A percentile compares a stretch with the other conserved stretches of the same genome.
phyloP scores from a whole-genome alignment of 2,329 filamentous ascomycete species.

The Rhinocladiella similis region DNA sequence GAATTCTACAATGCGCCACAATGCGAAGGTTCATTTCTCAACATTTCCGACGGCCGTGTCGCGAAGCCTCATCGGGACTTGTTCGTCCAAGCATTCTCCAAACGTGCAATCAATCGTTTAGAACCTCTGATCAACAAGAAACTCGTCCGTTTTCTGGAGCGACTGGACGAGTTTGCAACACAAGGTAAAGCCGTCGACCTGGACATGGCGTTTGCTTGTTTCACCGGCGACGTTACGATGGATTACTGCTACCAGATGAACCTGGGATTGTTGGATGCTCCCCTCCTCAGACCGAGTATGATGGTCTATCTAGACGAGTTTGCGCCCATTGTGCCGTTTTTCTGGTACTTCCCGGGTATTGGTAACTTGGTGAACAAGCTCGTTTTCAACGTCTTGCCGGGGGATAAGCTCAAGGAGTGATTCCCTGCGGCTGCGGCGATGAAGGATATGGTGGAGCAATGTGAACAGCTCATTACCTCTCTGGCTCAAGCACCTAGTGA shows the following conservation, averaged over 20 bases:
- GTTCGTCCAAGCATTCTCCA: conserved; percentile 36
- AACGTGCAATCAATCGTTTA: conserved; percentile 30
- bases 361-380: conserved; percentile 11
- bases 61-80: conserved; percentile 16
- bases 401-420: neutral
- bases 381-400: conserved; percentile 1
- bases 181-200: conserved; percentile 4
- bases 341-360: conserved; percentile 14
- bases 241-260: conserved; percentile 18
- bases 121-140: conserved; percentile 32
- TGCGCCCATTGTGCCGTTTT: conserved; percentile 7
- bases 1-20: conserved; percentile 17
- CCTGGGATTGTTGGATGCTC: conserved; percentile 10
- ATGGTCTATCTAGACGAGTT: conserved; percentile 11
- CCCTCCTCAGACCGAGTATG: conserved; percentile 5
- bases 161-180: conserved; percentile 3
- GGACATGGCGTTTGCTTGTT: conserved; percentile 10
- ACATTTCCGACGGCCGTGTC: conserved; percentile 5
- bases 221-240: conserved; percentile 13
- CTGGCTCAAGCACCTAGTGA: conserved; percentile 5
- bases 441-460: conserved; percentile 9
- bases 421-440: conserved; percentile 1
- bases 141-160: conserved; percentile 15
- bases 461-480: conserved; percentile 2
- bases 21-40: conserved; percentile 10